These are phyloP conservation scores for Nemania bipapillata DNA, from an alignment of 2,329 filamentous ascomycete genomes.

Conservation along the genomic window DNA sequence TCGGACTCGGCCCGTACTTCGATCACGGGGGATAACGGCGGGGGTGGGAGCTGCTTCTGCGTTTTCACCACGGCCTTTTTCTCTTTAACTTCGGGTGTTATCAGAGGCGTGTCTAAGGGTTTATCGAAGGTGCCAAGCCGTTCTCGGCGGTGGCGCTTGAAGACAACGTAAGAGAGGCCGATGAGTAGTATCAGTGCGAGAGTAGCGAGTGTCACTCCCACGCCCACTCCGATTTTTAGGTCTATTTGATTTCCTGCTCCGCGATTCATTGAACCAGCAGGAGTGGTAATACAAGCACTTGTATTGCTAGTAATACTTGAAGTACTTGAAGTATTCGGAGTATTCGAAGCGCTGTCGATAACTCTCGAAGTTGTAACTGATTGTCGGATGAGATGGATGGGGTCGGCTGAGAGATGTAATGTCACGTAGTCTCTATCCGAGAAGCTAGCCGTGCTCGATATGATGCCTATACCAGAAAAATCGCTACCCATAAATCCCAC, in stretches of 20 bases:
- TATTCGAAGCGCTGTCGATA: background rate
- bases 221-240: background rate
- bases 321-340: background rate
- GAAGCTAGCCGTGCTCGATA: background rate
- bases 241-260: background rate
- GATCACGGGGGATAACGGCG: background rate
- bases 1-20: constrained; percentile 19
- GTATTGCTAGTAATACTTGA: background rate
- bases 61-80: background rate
- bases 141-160: constrained; percentile 20
- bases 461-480: background rate
- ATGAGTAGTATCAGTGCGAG: too few relatives aligned
- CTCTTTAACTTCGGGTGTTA: background rate
- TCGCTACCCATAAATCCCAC: background rate
- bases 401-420: background rate
- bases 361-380: background rate
- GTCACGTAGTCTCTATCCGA: constrained; percentile 1
- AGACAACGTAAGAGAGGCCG: constrained; percentile 6
- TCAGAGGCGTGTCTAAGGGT: background rate
- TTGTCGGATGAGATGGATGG: constrained; percentile 4
- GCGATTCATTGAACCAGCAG: too few relatives aligned
- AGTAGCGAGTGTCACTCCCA: too few relatives aligned
- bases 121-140: background rate
- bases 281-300: background rate
- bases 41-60: background rate